phyloP scores from a whole-genome alignment of 2,329 filamentous ascomycete species.

The Pseudopithomyces chartarum region DNA sequence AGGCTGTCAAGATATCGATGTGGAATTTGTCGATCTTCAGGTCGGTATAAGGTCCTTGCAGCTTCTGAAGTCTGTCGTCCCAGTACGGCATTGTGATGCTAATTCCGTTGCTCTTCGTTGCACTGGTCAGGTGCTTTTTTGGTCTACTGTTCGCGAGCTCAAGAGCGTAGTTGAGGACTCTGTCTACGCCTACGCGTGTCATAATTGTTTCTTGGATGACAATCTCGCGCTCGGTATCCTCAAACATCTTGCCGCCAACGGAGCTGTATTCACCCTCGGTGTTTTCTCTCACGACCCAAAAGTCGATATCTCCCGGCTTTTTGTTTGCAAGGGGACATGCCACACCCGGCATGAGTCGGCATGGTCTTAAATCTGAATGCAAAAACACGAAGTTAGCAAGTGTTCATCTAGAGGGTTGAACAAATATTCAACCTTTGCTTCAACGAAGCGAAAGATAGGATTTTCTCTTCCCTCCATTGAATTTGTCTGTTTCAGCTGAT shows the following conservation, averaged over 20 bases:
- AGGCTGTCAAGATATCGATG: constrained; percentile 13
- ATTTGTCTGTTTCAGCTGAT: too few relatives aligned
- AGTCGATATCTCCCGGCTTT: constrained; percentile 9
- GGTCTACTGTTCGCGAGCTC: constrained; percentile 5
- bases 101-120: constrained; percentile 13
- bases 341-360: constrained; percentile 3
- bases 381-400: too few relatives aligned
- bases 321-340: constrained; percentile 3
- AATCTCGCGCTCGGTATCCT: constrained; percentile 1
- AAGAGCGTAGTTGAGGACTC: constrained; percentile 7
- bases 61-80: constrained; percentile 3
- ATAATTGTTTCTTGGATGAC: constrained; percentile 10
- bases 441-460: too few relatives aligned
- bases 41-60: constrained; percentile 6
- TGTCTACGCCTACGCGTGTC: constrained; percentile 8
- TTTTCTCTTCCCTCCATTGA: too few relatives aligned
- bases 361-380: background rate
- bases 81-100: constrained; percentile 11
- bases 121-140: constrained; percentile 12
- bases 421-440: too few relatives aligned
- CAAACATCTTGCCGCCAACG: constrained; percentile 8
- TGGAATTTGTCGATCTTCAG: constrained; percentile 10
- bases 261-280: constrained; percentile 12
- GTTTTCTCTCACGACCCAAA: constrained; percentile 14
- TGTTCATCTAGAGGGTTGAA: too few relatives aligned